Evolutionary conservation across 805 yeast species (phyloP), one percentile per base, ranked within the genome.

Genomic region (Candida jianshihensis): DNA sequence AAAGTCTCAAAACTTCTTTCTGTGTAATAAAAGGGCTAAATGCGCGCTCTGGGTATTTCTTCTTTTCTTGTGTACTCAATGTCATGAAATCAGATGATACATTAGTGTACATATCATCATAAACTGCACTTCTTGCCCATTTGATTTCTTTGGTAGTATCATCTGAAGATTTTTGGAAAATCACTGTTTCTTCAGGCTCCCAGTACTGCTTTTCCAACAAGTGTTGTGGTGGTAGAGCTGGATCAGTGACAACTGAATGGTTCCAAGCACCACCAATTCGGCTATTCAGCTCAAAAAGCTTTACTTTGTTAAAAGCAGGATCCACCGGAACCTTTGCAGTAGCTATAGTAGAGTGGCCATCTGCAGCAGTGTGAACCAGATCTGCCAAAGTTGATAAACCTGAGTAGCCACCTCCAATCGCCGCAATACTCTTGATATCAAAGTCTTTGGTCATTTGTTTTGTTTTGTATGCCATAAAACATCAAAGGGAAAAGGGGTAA

Each of bases 251-350:
- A 16, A 30, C 36, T 54, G 59, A 37, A 4, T 58, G 43, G 6
- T 59, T 51, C 68, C 68, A 63, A 16, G 60, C 51, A 8, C 68
- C 70, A 13, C 67, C 68, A 15, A 63, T 52, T 17, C 44, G 40
- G 10, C 40, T 44, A 26, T 59, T 58, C 36, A 56, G 62, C 42
- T 64, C 68, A 47, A 63, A 63, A 4, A 53, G 61, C 7, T 56
- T 63, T 12, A 62, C 42, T 26, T 49, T 44, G 12, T 43, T 37
- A 38, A 63, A 63, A 17, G 51, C 48, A 1, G 56, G 56, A 25
- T 52, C 36, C 19, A n/a, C 18, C 10, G 40, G 40, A 10, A n/a
- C 20, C 12, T 21, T 16, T 4, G 21, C 32, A 10, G 36, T 21
- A 4, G 31, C 16, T 4, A 36, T 36, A 6, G 35, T 36, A 3